These are phyloP conservation scores for Talaromyces proteolyticus DNA, from an alignment of 495 filamentous ascomycete genomes.

Conservation along the genomic window DNA sequence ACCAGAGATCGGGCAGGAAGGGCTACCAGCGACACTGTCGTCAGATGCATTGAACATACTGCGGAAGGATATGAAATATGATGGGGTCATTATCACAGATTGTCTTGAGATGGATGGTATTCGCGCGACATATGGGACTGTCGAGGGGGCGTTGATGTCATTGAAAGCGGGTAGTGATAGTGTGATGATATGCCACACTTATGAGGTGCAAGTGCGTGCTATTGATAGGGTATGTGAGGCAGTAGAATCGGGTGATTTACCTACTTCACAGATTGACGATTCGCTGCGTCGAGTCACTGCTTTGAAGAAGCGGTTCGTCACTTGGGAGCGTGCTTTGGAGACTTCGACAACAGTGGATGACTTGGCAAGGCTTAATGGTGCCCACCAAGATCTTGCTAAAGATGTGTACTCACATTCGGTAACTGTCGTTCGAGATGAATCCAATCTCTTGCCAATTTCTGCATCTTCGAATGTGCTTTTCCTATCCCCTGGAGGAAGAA, in stretches of 20 bases:
- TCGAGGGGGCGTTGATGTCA: conserved; percentile 39
- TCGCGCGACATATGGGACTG: conserved; percentile 38
- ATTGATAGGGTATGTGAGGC: conserved; percentile 35
- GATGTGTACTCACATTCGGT: conserved; percentile 33
- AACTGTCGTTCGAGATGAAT: conserved; percentile 32
- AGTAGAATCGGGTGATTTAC: conserved; percentile 28
- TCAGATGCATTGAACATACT: conserved; percentile 29
- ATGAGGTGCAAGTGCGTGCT: conserved; percentile 35
- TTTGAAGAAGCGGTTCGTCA: conserved; percentile 30
- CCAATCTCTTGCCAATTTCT: conserved; percentile 27
- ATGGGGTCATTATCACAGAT: conserved; percentile 33
- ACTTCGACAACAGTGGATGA: conserved; percentile 10
- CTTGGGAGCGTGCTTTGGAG: conserved; percentile 18
- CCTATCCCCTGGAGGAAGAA: conserved; percentile 37
- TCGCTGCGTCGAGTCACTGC: conserved; percentile 28
- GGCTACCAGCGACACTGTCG: conserved; percentile 33
- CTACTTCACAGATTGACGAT: conserved; percentile 22
- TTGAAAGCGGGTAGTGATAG: conserved; percentile 44
- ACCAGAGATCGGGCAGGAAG: conserved; percentile 23
- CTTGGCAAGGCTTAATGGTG: conserved; percentile 18
- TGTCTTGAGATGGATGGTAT: conserved; percentile 44
- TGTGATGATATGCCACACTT: conserved; percentile 47
- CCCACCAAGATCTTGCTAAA: conserved; percentile 17
- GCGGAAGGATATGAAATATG: conserved; percentile 32
- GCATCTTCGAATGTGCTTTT: conserved; percentile 26